phyloP scores from a whole-genome alignment of 108 stramenopile genomes.

The Hondaea fermentalgiana region DNA sequence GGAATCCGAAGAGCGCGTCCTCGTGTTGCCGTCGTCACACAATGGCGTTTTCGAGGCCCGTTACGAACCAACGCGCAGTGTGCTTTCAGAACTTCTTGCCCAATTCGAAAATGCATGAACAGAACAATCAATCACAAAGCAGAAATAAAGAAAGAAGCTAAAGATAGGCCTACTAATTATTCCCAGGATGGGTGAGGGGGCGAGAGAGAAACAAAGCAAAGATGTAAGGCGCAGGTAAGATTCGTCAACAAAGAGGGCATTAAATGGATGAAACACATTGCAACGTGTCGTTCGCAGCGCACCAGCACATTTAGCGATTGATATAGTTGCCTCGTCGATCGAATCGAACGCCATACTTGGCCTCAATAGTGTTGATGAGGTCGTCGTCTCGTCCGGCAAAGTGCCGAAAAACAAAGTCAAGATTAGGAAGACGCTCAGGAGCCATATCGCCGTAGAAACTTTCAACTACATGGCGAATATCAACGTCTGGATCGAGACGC shows the following conservation, averaged over 20 bases:
- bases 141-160: not conserved
- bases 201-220: too few species aligned
- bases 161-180: not conserved
- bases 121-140: not conserved
- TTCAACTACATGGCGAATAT: not conserved
- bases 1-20: not conserved
- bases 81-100: not conserved
- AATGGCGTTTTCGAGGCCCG: not conserved
- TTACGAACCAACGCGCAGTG: not conserved
- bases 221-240: too few species aligned
- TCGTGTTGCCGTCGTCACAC: not conserved
- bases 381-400: not conserved
- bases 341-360: not conserved
- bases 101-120: not conserved
- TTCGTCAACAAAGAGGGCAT: too few species aligned
- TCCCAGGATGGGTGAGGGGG: too few species aligned
- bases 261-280: too few species aligned
- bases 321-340: not conserved
- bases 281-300: not conserved
- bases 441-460: not conserved
- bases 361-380: constrained; percentile 12
- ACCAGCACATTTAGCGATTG: not conserved
- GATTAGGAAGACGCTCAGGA: not conserved
- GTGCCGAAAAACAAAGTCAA: not conserved
- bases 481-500: not conserved